Conservation (phyloP, 169 alveolate species). For the Cryptosporidium felis region DNA sequence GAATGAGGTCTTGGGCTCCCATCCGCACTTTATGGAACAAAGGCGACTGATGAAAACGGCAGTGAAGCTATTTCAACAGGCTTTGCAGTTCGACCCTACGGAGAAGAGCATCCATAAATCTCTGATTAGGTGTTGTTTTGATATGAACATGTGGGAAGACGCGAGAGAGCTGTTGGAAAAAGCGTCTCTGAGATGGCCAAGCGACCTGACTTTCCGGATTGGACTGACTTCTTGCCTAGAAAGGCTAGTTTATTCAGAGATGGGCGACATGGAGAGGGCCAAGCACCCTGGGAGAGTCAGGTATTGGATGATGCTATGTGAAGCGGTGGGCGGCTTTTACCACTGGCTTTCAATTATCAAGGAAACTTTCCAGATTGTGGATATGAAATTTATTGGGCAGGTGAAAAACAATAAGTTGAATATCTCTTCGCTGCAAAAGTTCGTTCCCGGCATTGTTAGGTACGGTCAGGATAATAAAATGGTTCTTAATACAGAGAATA, state of each 20-base stretch:
- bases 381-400: conserved; percentile 44
- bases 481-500: not conserved
- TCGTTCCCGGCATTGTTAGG: conserved; percentile 34
- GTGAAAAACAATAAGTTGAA: conserved; percentile 9
- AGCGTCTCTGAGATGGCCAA: conserved; percentile 61
- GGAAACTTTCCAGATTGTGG: conserved; percentile 35
- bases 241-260: conserved; percentile 48
- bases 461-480: not conserved
- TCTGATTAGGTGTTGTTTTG: conserved; percentile 58
- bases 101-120: conserved; percentile 48
- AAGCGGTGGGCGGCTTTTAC: conserved; percentile 46
- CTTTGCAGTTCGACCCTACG: conserved; percentile 37
- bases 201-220: conserved; percentile 49
- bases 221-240: conserved; percentile 59
- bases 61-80: conserved; percentile 51
- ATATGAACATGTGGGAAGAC: conserved; percentile 68
- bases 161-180: conserved; percentile 51
- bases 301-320: conserved; percentile 69
- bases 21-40: conserved; percentile 60
- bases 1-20: conserved; percentile 43
- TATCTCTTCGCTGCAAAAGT: conserved; percentile 34
- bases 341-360: conserved; percentile 63
- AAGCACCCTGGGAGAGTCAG: conserved; percentile 69
- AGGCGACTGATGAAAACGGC: conserved; percentile 19
- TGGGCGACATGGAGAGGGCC: conserved; percentile 72